phyloP scores from a whole-genome alignment of 2,329 filamentous ascomycete species.

The Zasmidium angulare region DNA sequence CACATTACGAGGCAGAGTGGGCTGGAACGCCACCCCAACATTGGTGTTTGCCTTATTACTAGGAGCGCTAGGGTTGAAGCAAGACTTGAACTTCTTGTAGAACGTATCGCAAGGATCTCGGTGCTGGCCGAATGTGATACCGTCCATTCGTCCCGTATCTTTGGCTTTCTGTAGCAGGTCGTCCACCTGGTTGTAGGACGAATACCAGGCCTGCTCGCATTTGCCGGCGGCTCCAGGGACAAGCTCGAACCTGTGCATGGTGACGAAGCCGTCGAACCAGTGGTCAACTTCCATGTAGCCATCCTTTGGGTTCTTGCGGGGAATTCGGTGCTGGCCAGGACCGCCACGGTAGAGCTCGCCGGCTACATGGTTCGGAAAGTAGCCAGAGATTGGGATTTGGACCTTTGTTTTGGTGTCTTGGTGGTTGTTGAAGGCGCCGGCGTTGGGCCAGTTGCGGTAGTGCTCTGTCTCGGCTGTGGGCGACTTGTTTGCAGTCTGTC shows the following conservation, averaged over 20 bases:
- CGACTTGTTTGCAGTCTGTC: background rate
- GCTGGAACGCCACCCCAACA: constrained; percentile 63
- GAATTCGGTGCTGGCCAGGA: constrained; percentile 63
- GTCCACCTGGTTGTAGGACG: constrained; percentile 68
- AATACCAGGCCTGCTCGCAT: constrained; percentile 60
- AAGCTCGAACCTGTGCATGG: constrained; percentile 73
- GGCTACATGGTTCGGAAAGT: constrained; percentile 69
- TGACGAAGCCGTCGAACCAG: constrained; percentile 79
- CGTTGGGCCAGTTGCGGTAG: constrained; percentile 16
- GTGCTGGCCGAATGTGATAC: constrained; percentile 68
- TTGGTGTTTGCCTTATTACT: constrained; percentile 44
- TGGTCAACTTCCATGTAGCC: constrained; percentile 62
- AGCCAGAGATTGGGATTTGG: constrained; percentile 61
- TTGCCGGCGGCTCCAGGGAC: constrained; percentile 39
- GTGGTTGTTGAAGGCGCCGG: constrained; percentile 1
- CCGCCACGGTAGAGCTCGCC: constrained; percentile 75
- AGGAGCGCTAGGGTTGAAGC: constrained; percentile 47
- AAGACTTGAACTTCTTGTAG: constrained; percentile 68
- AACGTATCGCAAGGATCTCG: constrained; percentile 72
- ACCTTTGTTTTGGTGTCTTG: constrained; percentile 35
- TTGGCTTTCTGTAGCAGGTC: constrained; percentile 61
- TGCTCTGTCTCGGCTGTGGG: background rate
- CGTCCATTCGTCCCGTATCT: constrained; percentile 56
- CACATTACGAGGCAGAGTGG: constrained; percentile 60
- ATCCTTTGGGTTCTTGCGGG: constrained; percentile 55